phyloP scores from a whole-genome alignment of 177 flowering plant species.

The Vitis hybrid region DNA sequence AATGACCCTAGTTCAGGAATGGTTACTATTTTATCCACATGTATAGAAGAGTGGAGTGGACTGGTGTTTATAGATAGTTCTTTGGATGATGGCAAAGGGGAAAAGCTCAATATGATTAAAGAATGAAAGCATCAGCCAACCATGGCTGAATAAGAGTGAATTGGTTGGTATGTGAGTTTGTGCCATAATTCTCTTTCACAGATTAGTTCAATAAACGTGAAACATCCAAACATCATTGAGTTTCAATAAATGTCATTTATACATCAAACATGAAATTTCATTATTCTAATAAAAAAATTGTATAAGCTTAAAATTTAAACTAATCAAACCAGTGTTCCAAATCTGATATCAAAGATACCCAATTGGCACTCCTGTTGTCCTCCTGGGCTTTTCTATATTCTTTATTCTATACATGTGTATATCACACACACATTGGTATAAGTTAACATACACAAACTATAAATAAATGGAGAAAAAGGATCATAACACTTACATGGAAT shows the following conservation, averaged over 20 bases:
- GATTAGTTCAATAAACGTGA: not conserved
- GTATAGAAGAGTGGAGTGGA: too few species aligned
- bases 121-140: too few species aligned
- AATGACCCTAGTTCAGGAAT: too few species aligned
- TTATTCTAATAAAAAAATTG: not conserved
- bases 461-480: not conserved
- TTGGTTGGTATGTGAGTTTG: not conserved
- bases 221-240: not conserved
- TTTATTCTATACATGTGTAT: too few species aligned
- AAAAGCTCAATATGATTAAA: too few species aligned
- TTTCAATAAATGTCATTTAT: not conserved
- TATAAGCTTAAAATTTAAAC: not conserved
- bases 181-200: not conserved
- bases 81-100: too few species aligned
- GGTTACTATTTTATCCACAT: too few species aligned
- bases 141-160: too few species aligned
- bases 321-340: not conserved
- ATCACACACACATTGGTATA: too few species aligned
- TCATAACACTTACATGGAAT: slow-evolving; percentile 49
- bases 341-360: not conserved
- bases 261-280: not conserved
- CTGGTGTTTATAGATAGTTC: too few species aligned
- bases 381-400: not conserved
- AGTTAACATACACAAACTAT: not conserved
- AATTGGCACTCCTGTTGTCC: not conserved